Conservation (phyloP, 1,284 basidiomycete species). For the Pseudozyma tsukubaensis region DNA sequence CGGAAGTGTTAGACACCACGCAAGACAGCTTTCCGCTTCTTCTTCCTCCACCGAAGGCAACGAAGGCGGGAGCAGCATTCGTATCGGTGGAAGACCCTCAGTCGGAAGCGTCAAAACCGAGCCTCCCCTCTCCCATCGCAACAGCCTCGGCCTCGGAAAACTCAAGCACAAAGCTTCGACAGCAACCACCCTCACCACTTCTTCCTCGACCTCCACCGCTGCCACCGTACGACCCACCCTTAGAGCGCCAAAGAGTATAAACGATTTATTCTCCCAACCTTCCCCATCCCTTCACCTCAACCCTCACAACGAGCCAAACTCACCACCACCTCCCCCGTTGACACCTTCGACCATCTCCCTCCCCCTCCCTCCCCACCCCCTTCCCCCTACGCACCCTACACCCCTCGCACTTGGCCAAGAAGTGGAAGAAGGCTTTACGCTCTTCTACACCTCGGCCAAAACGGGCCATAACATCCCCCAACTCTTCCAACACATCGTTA, state of each 20-base stretch:
- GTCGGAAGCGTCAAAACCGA: background rate
- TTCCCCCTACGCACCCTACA: background rate
- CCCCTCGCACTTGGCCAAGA: background rate
- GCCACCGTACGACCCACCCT: conserved; percentile 3
- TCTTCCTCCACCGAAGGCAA: too few relatives aligned
- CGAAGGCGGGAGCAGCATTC: background rate
- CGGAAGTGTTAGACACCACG: conserved; percentile 10
- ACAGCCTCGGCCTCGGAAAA: background rate
- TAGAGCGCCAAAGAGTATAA: conserved; percentile 39
- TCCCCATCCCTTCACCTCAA: background rate
- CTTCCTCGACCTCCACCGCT: background rate
- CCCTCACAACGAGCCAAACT: background rate
- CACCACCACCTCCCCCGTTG: conserved; percentile 2
- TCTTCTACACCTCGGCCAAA: conserved; percentile 59
- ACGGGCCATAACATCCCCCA: conserved; percentile 48
- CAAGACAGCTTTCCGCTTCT: background rate
- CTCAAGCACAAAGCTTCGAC: background rate
- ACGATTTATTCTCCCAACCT: conserved; percentile 30
- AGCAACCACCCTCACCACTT: background rate
- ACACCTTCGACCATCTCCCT: conserved; percentile 23
- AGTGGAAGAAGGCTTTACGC: conserved; percentile 55
- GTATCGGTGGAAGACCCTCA: background rate
- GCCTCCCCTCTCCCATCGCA: background rate
- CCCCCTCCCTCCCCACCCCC: conserved; percentile 5
- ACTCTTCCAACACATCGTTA: conserved; percentile 57